Conservation (phyloP, 768 basidiomycete species). For the Gymnopilus junonius region DNA sequence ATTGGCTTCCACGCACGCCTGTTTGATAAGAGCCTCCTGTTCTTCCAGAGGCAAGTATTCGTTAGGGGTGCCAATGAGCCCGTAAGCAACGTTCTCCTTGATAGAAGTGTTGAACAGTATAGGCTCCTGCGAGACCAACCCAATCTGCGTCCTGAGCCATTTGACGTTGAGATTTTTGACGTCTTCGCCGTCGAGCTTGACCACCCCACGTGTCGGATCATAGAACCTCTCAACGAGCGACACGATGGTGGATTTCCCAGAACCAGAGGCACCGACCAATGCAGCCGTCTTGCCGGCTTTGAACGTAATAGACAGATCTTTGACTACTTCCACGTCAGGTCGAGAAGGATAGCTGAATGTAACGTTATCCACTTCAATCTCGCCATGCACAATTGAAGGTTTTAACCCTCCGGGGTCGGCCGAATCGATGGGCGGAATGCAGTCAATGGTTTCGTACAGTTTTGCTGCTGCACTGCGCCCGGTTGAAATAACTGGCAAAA, state of each 20-base stretch:
- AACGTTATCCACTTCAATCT: constrained; percentile 25
- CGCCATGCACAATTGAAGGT: constrained; percentile 67
- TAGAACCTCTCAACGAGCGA: constrained; percentile 80
- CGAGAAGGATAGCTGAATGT: constrained; percentile 20
- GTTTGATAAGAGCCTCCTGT: constrained; percentile 38
- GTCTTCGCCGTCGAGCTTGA: constrained; percentile 56
- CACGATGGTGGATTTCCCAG: constrained; percentile 84
- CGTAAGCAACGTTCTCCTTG: constrained; percentile 80
- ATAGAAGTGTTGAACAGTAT: constrained; percentile 81
- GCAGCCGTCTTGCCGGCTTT: constrained; percentile 67
- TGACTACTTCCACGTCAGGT: constrained; percentile 17
- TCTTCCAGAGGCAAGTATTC: constrained; percentile 46
- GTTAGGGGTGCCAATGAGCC: constrained; percentile 29
- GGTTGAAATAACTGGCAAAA: constrained; percentile 63
- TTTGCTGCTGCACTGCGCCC: constrained; percentile 90
- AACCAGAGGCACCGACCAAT: constrained; percentile 85
- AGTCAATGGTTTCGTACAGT: constrained; percentile 85
- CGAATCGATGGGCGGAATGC: constrained; percentile 86
- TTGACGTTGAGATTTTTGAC: constrained; percentile 58
- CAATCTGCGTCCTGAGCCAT: constrained; percentile 73
- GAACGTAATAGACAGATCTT: constrained; percentile 14
- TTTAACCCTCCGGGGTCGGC: constrained; percentile 66
- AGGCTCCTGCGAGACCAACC: constrained; percentile 78
- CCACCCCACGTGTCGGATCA: constrained; percentile 63
- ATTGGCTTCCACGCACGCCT: constrained; percentile 69